These are phyloP conservation scores for Picochlorum sp. DNA, from an alignment of 139 green algal genomes.

Conservation along the genomic window DNA sequence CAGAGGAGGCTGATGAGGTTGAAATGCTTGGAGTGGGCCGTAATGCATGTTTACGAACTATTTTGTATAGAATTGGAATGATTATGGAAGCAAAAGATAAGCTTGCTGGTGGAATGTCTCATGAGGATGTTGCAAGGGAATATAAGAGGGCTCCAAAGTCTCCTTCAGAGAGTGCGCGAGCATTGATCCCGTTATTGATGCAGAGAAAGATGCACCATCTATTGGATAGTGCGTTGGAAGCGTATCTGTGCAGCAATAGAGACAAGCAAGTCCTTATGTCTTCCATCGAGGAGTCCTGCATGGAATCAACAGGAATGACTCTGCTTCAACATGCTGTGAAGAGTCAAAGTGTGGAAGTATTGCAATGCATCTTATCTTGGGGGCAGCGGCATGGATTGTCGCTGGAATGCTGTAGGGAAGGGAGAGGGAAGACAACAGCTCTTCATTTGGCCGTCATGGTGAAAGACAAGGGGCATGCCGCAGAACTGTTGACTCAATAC, in stretches of 20 bases:
- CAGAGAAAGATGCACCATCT: conserved; percentile 24
- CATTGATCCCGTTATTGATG: conserved; percentile 18
- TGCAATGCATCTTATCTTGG: conserved; percentile 23
- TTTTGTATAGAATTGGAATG: conserved; percentile 18
- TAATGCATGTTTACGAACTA: background rate
- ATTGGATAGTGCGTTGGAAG: conserved; percentile 17
- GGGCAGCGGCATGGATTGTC: conserved; percentile 7
- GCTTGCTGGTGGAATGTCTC: background rate
- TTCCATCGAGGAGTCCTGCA: conserved; percentile 6
- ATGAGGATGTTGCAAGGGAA: background rate
- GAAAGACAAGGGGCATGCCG: conserved; percentile 24
- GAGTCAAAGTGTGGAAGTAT: conserved; percentile 18
- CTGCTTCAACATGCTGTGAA: conserved; percentile 38
- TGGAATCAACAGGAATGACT: conserved; percentile 18
- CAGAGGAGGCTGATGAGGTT: conserved; percentile 13
- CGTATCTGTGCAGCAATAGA: background rate
- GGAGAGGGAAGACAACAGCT: conserved; percentile 20
- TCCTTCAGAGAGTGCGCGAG: background rate
- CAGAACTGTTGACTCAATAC: conserved; percentile 23
- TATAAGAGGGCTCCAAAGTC: background rate
- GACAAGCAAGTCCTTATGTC: too few relatives aligned
- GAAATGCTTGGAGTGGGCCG: background rate
- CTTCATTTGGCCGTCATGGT: conserved; percentile 41
- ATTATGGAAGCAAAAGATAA: conserved; percentile 2
- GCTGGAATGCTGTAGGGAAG: conserved; percentile 18